Percentiles rank a stretch among this genome's conserved stretches.
phyloP scores from a whole-genome alignment of 768 basidiomycete genomes.

The Holtermanniella nyarrowii region DNA sequence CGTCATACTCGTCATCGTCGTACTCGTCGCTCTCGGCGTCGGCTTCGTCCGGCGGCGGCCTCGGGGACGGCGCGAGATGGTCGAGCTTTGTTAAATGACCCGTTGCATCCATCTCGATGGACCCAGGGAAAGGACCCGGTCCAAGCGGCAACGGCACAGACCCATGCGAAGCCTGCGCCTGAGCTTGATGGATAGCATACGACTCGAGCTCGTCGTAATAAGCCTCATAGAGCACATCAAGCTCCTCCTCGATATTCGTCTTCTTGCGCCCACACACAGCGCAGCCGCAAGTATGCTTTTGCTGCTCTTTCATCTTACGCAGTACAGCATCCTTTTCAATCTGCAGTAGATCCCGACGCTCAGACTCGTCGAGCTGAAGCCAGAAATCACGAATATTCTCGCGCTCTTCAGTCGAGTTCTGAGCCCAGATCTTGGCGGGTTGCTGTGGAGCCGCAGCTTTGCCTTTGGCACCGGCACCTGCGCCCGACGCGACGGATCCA shows the following conservation, averaged over 20 bases:
- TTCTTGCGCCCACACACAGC: conserved; percentile 96
- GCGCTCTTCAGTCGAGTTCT: conserved; percentile 79
- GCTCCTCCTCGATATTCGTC: conserved; percentile 97
- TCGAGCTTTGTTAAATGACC: conserved; percentile 54
- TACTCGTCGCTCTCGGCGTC: conserved; percentile 47
- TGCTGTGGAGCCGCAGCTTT: conserved; percentile 26
- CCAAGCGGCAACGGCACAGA: conserved; percentile 85
- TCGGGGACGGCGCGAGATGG: conserved; percentile 39
- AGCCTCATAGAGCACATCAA: conserved; percentile 99
- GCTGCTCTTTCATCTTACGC: conserved; percentile 99
- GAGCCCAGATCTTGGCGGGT: conserved; percentile 78
- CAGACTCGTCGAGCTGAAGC: conserved; percentile 83
- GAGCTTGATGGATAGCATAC: conserved; percentile 64
- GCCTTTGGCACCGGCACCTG: conserved; percentile 28
- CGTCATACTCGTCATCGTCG: conserved; percentile 38
- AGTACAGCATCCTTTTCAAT: conserved; percentile 97
- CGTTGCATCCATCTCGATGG: conserved; percentile 90
- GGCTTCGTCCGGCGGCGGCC: conserved; percentile 24
- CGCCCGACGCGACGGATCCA: conserved; percentile 3
- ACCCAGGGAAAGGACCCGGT: conserved; percentile 95
- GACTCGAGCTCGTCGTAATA: conserved; percentile 99
- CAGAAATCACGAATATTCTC: conserved; percentile 98
- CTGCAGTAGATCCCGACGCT: conserved; percentile 83
- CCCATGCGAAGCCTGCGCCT: conserved; percentile 65
- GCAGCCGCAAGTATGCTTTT: conserved; percentile 90